These are phyloP conservation scores for Steccherinum ochraceum DNA, from an alignment of 768 basidiomycete genomes.

Conservation along the genomic window DNA sequence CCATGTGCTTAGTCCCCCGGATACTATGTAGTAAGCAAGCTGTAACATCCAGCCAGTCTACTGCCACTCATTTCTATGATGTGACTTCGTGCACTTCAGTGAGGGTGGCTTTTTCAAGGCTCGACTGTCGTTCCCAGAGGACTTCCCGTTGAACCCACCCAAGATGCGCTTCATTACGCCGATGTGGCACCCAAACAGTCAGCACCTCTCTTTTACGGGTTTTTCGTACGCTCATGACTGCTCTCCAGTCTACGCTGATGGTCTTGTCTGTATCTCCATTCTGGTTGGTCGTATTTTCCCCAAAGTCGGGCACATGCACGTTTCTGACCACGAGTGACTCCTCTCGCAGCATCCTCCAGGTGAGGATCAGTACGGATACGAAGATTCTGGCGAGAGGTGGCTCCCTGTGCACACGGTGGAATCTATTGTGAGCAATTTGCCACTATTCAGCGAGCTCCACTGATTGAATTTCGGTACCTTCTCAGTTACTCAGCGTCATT, in stretches of 20 bases:
- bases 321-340: too few relatives aligned
- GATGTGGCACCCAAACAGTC: constrained; percentile 98
- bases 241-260: constrained; percentile 79
- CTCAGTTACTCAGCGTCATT: constrained; percentile 95
- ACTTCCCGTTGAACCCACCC: constrained; percentile 87
- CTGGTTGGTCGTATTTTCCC: constrained; percentile 51
- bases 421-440: neutral
- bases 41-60: neutral
- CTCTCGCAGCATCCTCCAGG: constrained; percentile 78
- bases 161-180: constrained; percentile 95
- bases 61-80: neutral
- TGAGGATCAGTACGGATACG: constrained; percentile 95
- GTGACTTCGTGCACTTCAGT: constrained; percentile 35
- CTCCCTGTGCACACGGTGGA: constrained; percentile 88
- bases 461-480: neutral
- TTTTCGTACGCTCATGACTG: neutral
- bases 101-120: constrained; percentile 98
- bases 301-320: neutral
- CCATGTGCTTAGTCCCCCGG: constrained; percentile 58
- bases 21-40: constrained; percentile 75
- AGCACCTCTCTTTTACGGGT: constrained; percentile 21
- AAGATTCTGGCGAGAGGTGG: constrained; percentile 97
- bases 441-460: neutral
- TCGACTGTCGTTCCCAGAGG: constrained; percentile 78
- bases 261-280: constrained; percentile 94